These are phyloP conservation scores for Wakefieldia striispora DNA, from an alignment of 768 basidiomycete genomes.

Conservation along the genomic window DNA sequence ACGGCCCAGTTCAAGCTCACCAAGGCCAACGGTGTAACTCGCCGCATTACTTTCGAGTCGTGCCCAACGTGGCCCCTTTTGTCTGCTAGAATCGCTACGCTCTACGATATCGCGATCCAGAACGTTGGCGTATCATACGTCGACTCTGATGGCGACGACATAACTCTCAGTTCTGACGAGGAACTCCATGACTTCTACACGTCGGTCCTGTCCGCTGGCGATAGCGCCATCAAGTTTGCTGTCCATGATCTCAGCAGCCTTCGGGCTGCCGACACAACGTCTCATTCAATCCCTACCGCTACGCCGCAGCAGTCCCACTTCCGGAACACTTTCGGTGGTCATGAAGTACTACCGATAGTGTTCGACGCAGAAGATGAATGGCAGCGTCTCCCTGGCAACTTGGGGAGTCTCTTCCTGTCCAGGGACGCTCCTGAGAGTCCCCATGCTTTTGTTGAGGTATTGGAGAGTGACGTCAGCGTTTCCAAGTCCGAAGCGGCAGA, in stretches of 20 bases:
- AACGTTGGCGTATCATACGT: constrained; percentile 68
- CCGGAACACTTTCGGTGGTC: constrained; percentile 61
- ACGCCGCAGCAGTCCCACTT: constrained; percentile 37
- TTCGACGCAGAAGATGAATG: constrained; percentile 59
- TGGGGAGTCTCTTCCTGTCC: constrained; percentile 42
- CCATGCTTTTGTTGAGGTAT: constrained; percentile 64
- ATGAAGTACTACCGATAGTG: constrained; percentile 43
- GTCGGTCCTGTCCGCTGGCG: constrained; percentile 24
- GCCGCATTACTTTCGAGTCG: constrained; percentile 52
- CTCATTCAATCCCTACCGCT: constrained; percentile 32
- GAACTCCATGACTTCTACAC: constrained; percentile 75
- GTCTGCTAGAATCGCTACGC: constrained; percentile 49
- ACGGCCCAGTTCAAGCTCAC: constrained; percentile 64
- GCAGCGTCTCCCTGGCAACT: constrained; percentile 50
- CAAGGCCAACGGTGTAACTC: constrained; percentile 53
- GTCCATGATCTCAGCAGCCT: constrained; percentile 55
- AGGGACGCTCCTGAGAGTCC: constrained; percentile 39
- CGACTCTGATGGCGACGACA: constrained; percentile 70
- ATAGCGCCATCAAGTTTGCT: constrained; percentile 50
- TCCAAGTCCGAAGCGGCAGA: constrained; percentile 32
- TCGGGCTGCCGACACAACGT: constrained; percentile 33
- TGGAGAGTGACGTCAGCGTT: constrained; percentile 41
- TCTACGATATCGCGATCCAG: constrained; percentile 56
- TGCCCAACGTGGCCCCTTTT: constrained; percentile 58
- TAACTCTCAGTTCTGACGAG: constrained; percentile 73